These are phyloP conservation scores for Talaromyces stipitatus DNA, from an alignment of 495 filamentous ascomycete genomes.

Conservation along the genomic window DNA sequence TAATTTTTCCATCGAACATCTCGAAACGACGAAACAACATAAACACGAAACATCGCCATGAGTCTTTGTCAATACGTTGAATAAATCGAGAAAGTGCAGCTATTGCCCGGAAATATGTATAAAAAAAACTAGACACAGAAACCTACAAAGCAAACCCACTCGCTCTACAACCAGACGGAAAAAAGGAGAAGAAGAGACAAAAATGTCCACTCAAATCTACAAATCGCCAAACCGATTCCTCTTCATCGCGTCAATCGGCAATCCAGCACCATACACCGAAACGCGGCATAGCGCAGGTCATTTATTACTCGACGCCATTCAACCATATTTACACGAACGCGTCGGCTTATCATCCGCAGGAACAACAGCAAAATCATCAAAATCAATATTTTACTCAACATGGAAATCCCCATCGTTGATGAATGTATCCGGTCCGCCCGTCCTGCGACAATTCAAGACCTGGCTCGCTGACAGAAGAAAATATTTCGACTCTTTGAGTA, in stretches of 20 bases:
- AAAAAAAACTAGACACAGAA: background rate
- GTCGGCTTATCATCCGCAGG: slow-evolving; percentile 20
- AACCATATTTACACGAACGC: slow-evolving; percentile 33
- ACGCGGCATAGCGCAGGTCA: slow-evolving; percentile 83
- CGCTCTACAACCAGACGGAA: background rate
- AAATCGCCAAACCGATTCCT: slow-evolving; percentile 30
- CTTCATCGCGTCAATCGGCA: slow-evolving; percentile 69
- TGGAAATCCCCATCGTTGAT: slow-evolving; percentile 64
- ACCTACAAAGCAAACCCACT: background rate
- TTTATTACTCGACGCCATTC: slow-evolving; percentile 52
- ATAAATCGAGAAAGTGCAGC: background rate
- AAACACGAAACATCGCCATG: background rate
- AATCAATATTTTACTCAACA: slow-evolving; percentile 49
- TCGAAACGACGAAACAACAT: too few species aligned
- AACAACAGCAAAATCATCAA: slow-evolving; percentile 12
- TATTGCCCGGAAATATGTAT: background rate
- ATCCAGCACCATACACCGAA: slow-evolving; percentile 53
- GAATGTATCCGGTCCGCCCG: slow-evolving; percentile 59
- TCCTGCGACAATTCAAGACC: slow-evolving; percentile 27
- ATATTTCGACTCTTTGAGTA: slow-evolving; percentile 15
- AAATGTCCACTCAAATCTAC: slow-evolving; percentile 10
- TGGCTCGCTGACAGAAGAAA: slow-evolving; percentile 42
- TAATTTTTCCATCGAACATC: background rate
- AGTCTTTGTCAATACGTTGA: background rate
- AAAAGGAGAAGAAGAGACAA: background rate